phyloP scores from a whole-genome alignment of 192 early-diverging fungal genomes.

The Phycomyces nitens region DNA sequence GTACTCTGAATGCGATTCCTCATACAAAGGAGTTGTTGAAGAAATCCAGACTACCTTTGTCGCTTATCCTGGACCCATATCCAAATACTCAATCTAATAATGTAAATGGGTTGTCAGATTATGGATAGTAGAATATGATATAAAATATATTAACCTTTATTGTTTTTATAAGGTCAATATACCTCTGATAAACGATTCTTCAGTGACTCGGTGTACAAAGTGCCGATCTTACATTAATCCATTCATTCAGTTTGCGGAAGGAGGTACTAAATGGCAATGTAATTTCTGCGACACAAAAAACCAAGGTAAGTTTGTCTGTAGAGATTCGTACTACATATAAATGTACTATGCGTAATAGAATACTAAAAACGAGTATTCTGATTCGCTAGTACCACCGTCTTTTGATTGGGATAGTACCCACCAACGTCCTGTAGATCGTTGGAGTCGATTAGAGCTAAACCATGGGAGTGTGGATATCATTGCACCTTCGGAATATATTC shows the following conservation, averaged over 20 bases:
- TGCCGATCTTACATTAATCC: conserved; percentile 96
- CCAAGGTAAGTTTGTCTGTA: conserved; percentile 54
- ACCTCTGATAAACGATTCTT: conserved; percentile 77
- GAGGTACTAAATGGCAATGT: conserved; percentile 92
- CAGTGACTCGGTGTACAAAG: conserved; percentile 87
- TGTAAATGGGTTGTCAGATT: too few relatives aligned
- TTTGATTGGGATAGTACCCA: conserved; percentile 74
- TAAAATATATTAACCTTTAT: neutral
- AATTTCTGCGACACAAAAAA: conserved; percentile 88
- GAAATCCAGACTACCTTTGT: conserved; percentile 78
- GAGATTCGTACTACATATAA: neutral
- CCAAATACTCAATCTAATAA: conserved; percentile 62
- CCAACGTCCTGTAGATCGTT: conserved; percentile 73
- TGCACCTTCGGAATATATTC: conserved; percentile 94
- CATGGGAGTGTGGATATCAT: conserved; percentile 87
- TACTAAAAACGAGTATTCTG: too few relatives aligned
- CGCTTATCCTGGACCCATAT: conserved; percentile 70
- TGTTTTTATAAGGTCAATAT: conserved; percentile 54
- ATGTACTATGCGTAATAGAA: too few relatives aligned
- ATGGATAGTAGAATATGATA: too few relatives aligned
- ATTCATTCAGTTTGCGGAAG: conserved; percentile 88
- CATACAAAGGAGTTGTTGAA: conserved; percentile 61
- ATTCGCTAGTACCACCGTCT: conserved; percentile 64
- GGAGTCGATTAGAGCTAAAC: conserved; percentile 83
- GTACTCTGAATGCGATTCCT: conserved; percentile 78